A percentile compares a stretch with the other conserved stretches of the same genome.
These are phyloP conservation scores for Ulmus americana DNA, from an alignment of 331 rosid genomes.

Conservation along the genomic window DNA sequence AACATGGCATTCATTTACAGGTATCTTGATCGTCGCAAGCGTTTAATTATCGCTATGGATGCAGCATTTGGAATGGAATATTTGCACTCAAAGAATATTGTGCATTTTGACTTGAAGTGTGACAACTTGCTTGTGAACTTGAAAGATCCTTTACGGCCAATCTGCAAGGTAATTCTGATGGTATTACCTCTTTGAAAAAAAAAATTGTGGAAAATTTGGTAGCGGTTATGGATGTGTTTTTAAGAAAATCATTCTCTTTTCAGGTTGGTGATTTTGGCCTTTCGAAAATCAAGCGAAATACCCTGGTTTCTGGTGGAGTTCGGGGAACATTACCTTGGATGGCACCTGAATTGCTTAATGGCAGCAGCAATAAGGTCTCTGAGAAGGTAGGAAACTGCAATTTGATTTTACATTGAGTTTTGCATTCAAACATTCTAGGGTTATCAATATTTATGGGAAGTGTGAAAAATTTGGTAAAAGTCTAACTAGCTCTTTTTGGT, in stretches of 20 bases:
- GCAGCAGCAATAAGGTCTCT: constrained; percentile 92
- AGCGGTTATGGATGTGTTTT: constrained; percentile 11
- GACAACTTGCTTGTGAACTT: constrained; percentile 94
- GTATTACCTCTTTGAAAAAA: background rate
- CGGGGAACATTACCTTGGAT: constrained; percentile 98
- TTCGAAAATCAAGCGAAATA: constrained; percentile 86
- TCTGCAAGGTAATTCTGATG: constrained; percentile 68
- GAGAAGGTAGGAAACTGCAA: constrained; percentile 56
- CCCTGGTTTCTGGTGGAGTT: constrained; percentile 92
- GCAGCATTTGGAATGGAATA: constrained; percentile 99
- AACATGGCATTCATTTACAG: constrained; percentile 38
- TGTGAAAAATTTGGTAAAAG: background rate
- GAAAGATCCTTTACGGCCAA: constrained; percentile 83
- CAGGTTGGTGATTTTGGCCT: constrained; percentile 98
- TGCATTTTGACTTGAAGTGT: constrained; percentile 95
- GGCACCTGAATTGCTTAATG: constrained; percentile 95
- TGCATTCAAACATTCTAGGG: too few species aligned
- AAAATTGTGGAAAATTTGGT: background rate
- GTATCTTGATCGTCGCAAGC: constrained; percentile 92
- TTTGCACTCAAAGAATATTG: constrained; percentile 85
- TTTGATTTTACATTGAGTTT: background rate
- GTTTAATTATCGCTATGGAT: constrained; percentile 94
- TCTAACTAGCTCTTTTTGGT: background rate
- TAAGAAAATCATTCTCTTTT: constrained; percentile 12
- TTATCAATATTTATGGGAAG: too few species aligned